A percentile compares a stretch with the other conserved stretches of the same genome.
Conservation (phyloP, 139 green algal species). For the Auxenochlorella pyrenoidosa region DNA sequence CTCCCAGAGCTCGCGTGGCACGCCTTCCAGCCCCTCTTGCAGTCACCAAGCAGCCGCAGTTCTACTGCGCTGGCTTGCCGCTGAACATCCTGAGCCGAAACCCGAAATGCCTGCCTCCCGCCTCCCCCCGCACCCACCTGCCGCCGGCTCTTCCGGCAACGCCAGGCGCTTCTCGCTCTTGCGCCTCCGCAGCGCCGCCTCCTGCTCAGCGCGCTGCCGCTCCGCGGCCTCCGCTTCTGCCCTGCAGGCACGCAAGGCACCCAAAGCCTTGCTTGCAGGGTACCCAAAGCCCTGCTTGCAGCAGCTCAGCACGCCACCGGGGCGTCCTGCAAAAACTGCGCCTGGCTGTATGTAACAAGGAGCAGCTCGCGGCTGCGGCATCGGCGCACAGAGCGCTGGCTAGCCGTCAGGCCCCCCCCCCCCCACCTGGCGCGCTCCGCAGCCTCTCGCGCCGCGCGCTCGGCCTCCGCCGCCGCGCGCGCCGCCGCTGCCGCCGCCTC, state of each 20-base stretch:
- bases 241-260: constrained; percentile 41
- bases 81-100: too few relatives aligned
- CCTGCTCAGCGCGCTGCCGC: constrained; percentile 45
- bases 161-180: constrained; percentile 48
- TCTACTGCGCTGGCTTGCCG: too few relatives aligned
- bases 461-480: constrained; percentile 38
- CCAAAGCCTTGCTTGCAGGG: neutral
- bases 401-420: too few relatives aligned
- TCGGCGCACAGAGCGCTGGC: too few relatives aligned
- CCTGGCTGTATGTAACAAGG: too few relatives aligned
- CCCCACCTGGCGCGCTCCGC: constrained; percentile 12
- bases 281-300: neutral
- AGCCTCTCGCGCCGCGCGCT: constrained; percentile 22
- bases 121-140: constrained; percentile 28
- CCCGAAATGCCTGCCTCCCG: too few relatives aligned
- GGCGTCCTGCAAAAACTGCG: too few relatives aligned
- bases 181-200: constrained; percentile 50
- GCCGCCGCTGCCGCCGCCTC: constrained; percentile 16
- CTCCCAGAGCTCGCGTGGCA: too few relatives aligned
- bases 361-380: too few relatives aligned
- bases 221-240: constrained; percentile 64
- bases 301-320: neutral
- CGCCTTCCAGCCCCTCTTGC: too few relatives aligned
- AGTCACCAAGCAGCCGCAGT: too few relatives aligned
- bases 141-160: constrained; percentile 64